These are phyloP conservation scores for Petunia axillaris DNA, from an alignment of 257 asterid genomes.

Conservation along the genomic window DNA sequence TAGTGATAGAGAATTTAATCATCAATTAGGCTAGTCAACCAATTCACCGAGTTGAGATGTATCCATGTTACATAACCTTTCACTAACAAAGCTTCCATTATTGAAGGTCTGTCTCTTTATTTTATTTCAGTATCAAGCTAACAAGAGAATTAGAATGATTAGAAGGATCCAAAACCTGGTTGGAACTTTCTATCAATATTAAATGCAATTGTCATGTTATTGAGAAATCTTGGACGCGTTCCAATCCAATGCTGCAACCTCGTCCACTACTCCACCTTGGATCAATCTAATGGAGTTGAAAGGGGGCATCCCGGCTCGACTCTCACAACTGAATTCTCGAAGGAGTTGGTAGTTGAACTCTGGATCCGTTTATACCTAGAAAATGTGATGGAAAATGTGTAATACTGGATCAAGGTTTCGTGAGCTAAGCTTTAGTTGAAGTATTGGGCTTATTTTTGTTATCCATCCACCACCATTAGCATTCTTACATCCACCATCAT, in stretches of 20 bases:
- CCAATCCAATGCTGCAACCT: neutral
- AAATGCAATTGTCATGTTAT: neutral
- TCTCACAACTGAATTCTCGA: neutral
- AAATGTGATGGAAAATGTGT: neutral
- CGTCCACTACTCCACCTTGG: neutral
- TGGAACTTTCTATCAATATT: neutral
- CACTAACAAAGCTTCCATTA: neutral
- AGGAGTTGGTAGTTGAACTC: neutral
- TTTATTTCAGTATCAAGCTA: neutral
- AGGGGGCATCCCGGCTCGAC: neutral
- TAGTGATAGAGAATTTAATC: neutral
- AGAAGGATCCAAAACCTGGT: neutral
- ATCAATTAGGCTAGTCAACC: neutral
- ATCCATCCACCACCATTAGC: neutral
- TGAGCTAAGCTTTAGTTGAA: neutral
- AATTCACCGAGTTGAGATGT: neutral
- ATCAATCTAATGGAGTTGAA: neutral
- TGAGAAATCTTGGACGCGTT: neutral
- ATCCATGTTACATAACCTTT: neutral
- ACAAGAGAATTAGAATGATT: neutral
- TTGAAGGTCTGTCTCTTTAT: slow-evolving; percentile 8
- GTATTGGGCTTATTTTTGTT: neutral
- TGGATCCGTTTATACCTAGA: neutral
- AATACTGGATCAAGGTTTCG: neutral
- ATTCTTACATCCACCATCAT: too few relatives aligned